A percentile compares a stretch with the other conserved stretches of the same genome.
phyloP scores from a whole-genome alignment of 2,329 filamentous ascomycete species.

The Kalmusia sp. region DNA sequence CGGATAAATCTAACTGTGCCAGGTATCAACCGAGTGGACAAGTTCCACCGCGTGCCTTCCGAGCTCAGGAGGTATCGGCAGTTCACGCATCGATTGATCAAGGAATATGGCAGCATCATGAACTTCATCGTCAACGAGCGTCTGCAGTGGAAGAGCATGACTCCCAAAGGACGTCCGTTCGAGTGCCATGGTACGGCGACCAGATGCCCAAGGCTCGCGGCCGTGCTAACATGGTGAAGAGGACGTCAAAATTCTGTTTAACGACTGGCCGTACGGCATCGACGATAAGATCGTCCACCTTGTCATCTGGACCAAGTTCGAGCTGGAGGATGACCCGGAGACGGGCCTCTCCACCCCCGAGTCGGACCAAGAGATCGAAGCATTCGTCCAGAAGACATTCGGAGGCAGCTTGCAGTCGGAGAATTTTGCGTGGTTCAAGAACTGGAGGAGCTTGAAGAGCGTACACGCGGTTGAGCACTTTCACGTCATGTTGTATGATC shows the following conservation, averaged over 20 bases:
- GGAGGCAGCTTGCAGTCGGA: conserved; percentile 57
- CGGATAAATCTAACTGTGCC: conserved; percentile 15
- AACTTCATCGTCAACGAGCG: conserved; percentile 75
- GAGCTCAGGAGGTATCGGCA: conserved; percentile 79
- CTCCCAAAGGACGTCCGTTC: conserved; percentile 51
- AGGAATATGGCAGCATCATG: conserved; percentile 77
- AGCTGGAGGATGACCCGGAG: conserved; percentile 71
- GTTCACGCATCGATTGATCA: conserved; percentile 69
- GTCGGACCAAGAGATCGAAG: conserved; percentile 70
- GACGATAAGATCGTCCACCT: conserved; percentile 80
- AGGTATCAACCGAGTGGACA: conserved; percentile 73
- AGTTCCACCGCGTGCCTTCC: conserved; percentile 78
- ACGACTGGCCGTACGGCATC: conserved; percentile 95
- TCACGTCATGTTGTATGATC: conserved; percentile 87
- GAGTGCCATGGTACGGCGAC: conserved; percentile 45
- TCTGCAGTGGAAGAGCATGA: conserved; percentile 69
- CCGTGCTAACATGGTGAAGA: conserved; percentile 40
- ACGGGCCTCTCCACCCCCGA: conserved; percentile 71
- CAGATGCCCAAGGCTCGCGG: not conserved
- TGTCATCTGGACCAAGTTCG: conserved; percentile 93
- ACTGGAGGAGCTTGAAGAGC: conserved; percentile 85
- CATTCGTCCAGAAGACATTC: conserved; percentile 74
- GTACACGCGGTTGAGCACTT: conserved; percentile 91
- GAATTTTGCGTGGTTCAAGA: conserved; percentile 81
- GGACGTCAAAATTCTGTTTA: conserved; percentile 78